phyloP scores from a whole-genome alignment of 2,329 filamentous ascomycete genomes.

The Epichloe sylvatica region DNA sequence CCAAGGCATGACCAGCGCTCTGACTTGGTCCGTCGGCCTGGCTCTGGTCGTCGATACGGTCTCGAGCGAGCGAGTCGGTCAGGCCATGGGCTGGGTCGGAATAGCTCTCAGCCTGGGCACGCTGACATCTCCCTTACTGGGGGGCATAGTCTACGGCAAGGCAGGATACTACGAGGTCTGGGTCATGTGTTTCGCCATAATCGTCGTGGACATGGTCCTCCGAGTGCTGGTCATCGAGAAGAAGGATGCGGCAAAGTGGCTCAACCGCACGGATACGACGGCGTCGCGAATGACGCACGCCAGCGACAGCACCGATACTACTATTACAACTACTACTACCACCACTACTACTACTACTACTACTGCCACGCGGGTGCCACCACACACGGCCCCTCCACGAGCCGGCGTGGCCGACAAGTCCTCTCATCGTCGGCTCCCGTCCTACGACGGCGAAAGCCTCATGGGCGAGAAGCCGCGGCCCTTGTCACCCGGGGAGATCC shows the following conservation, averaged over 20 bases:
- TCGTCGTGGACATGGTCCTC: constrained; percentile 19
- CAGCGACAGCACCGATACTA: neutral
- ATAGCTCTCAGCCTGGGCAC: constrained; percentile 20
- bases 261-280: neutral
- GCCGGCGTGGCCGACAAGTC: neutral
- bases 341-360: too few species aligned
- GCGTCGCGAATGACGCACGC: neutral
- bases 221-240: constrained; percentile 20
- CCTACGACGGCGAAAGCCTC: neutral
- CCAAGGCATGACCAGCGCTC: constrained; percentile 19
- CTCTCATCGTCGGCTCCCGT: too few species aligned
- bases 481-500: constrained; percentile 8
- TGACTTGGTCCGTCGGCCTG: constrained; percentile 24
- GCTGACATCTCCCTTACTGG: constrained; percentile 18
- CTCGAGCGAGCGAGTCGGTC: constrained; percentile 17
- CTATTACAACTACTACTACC: too few species aligned
- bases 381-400: neutral
- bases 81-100: constrained; percentile 21
- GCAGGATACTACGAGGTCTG: constrained; percentile 22
- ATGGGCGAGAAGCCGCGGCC: neutral
- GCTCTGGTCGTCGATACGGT: constrained; percentile 23
- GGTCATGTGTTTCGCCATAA: constrained; percentile 22
- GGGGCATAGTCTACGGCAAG: constrained; percentile 20
- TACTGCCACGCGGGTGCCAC: neutral
- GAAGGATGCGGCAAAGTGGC: constrained; percentile 18